Conservation (phyloP, 257 asterid species). For the Jacaranda mimosifolia region DNA sequence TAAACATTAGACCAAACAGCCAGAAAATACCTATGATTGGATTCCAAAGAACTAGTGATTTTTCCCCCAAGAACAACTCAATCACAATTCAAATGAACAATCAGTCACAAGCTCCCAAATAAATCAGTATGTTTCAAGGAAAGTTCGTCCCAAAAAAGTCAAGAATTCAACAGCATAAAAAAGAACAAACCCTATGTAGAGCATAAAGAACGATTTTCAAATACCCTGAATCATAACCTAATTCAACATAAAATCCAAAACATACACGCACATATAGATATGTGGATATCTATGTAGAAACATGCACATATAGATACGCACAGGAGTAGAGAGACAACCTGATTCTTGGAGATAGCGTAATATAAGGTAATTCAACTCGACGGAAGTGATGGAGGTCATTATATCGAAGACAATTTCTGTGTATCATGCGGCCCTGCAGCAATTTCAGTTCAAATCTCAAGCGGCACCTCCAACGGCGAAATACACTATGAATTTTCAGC, state of each 20-base stretch:
- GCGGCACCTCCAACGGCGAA: background rate
- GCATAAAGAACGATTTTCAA: background rate
- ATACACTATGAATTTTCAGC: too few relatives aligned
- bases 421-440: background rate
- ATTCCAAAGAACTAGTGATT: background rate
- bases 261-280: background rate
- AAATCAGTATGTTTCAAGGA: background rate
- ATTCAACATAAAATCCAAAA: background rate
- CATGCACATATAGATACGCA: background rate
- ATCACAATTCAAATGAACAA: background rate
- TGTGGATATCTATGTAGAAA: background rate
- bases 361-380: conserved; percentile 50
- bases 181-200: background rate
- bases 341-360: conserved; percentile 60
- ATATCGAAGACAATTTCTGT: background rate
- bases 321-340: conserved; percentile 33
- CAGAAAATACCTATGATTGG: background rate
- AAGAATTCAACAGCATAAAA: background rate
- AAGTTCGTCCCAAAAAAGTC: background rate
- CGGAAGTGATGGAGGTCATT: conserved; percentile 51
- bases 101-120: background rate
- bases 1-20: too few relatives aligned
- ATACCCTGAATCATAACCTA: background rate
- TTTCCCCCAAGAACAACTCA: background rate
- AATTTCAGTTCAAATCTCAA: conserved; percentile 19